phyloP scores from a whole-genome alignment of 2,329 filamentous ascomycete genomes.

The Ophiocordyceps australis region DNA sequence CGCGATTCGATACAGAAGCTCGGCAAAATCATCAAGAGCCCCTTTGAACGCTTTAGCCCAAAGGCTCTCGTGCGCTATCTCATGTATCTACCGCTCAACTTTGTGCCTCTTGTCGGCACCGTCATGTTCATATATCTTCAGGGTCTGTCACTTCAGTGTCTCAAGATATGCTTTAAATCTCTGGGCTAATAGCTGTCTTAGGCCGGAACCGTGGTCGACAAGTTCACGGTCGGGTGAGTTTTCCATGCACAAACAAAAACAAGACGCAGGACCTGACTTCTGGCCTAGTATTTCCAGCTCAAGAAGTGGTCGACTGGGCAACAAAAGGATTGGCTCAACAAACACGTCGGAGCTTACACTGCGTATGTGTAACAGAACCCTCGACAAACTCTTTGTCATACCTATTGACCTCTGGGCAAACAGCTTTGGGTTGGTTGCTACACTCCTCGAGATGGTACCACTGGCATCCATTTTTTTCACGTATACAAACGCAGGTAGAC shows the following conservation, averaged over 20 bases:
- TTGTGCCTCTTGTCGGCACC: slow-evolving; percentile 80
- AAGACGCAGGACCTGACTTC: no score
- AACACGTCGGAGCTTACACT: slow-evolving; percentile 60
- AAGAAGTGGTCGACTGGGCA: slow-evolving; percentile 60
- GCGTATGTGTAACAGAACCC: slow-evolving; percentile 34
- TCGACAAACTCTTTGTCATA: neutral
- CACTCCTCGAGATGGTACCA: slow-evolving; percentile 70
- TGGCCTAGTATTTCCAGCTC: slow-evolving; percentile 64
- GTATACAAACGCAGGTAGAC: slow-evolving; percentile 64
- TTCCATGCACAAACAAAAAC: no score
- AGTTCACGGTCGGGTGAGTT: slow-evolving; percentile 34
- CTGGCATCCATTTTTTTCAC: slow-evolving; percentile 68
- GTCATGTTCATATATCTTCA: slow-evolving; percentile 64
- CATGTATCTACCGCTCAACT: slow-evolving; percentile 80
- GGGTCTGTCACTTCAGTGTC: slow-evolving; percentile 20
- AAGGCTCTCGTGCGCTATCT: slow-evolving; percentile 58
- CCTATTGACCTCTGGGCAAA: slow-evolving; percentile 3
- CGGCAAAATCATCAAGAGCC: slow-evolving; percentile 37
- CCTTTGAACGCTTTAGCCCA: slow-evolving; percentile 36
- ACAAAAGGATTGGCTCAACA: slow-evolving; percentile 48
- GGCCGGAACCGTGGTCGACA: slow-evolving; percentile 27
- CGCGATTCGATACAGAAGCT: slow-evolving; percentile 36
- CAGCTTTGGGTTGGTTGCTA: slow-evolving; percentile 60
- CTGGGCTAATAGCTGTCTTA: slow-evolving; percentile 5
- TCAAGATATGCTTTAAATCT: neutral